Conservation (phyloP, 768 basidiomycete genomes). For the Daedaleopsis sinensis region DNA sequence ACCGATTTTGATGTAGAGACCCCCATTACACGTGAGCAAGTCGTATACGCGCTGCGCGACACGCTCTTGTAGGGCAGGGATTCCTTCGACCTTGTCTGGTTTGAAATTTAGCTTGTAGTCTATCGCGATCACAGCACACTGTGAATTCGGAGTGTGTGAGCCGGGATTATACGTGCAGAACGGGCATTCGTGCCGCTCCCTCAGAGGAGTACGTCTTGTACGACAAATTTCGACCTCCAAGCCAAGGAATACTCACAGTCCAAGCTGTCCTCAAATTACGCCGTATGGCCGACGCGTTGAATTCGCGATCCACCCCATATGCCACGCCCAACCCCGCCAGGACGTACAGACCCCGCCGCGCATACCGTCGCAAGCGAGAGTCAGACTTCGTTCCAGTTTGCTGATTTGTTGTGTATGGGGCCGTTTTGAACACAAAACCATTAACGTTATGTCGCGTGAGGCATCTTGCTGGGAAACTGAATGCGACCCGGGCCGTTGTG, state of each 20-base stretch:
- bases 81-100: constrained; percentile 66
- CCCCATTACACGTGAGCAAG: constrained; percentile 81
- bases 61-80: constrained; percentile 82
- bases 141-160: neutral
- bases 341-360: too few species aligned
- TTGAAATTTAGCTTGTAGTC: constrained; percentile 92
- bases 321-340: constrained; percentile 31
- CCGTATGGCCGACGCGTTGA: constrained; percentile 50
- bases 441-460: too few species aligned
- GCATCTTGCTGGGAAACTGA: too few species aligned
- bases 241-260: constrained; percentile 40
- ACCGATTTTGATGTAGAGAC: constrained; percentile 86
- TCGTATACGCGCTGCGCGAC: constrained; percentile 78
- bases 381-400: too few species aligned
- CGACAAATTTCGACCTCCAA: neutral
- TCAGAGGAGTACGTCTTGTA: neutral
- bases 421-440: too few species aligned
- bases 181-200: constrained; percentile 5
- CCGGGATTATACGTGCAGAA: neutral
- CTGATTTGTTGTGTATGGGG: too few species aligned
- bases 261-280: constrained; percentile 53
- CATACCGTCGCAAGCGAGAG: too few species aligned
- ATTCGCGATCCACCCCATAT: constrained; percentile 44
- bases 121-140: constrained; percentile 72
- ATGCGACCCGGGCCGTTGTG: too few species aligned